Percentiles rank a stretch among this genome's conserved stretches.
Conservation (phyloP, 495 filamentous ascomycete genomes). For the Aspergillus nanangensis region DNA sequence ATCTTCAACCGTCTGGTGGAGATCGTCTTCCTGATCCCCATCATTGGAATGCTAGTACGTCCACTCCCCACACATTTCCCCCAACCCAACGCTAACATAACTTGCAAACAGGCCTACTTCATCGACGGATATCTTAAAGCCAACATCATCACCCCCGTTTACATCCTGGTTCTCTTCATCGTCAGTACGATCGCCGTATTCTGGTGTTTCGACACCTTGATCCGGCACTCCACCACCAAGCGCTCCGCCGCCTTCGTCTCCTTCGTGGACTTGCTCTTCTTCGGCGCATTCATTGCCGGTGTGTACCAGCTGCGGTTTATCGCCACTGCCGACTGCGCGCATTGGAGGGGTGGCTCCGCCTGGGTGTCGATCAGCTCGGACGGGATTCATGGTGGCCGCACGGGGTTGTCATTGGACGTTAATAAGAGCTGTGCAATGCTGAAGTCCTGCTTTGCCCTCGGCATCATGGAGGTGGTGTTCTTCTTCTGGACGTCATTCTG, state of each 20-base stretch:
- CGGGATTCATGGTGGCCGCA: constrained; percentile 38
- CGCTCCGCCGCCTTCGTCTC: constrained; percentile 72
- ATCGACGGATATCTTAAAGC: constrained; percentile 65
- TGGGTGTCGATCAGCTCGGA: constrained; percentile 59
- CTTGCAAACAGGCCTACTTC: constrained; percentile 65
- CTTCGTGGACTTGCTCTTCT: constrained; percentile 73
- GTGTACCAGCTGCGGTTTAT: constrained; percentile 75
- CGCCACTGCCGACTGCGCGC: constrained; percentile 58
- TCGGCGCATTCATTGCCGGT: constrained; percentile 77
- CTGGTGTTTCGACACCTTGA: constrained; percentile 77
- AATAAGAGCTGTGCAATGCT: constrained; percentile 85
- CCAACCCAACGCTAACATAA: no score
- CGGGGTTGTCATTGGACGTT: constrained; percentile 40
- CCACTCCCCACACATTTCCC: background rate
- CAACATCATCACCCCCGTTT: constrained; percentile 71
- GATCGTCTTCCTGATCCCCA: constrained; percentile 82
- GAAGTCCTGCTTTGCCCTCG: constrained; percentile 81
- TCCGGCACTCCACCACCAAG: constrained; percentile 69
- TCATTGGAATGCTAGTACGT: constrained; percentile 75
- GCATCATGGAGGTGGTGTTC: constrained; percentile 81
- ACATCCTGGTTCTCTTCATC: constrained; percentile 89
- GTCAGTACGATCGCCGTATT: constrained; percentile 71
- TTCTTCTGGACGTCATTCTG: constrained; percentile 70
- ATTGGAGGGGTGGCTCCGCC: constrained; percentile 43
- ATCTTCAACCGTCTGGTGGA: constrained; percentile 77